Conservation (phyloP, 225 moss, liverwort and hornwort genomes). For the Bryoerythrophyllum caledonicum region DNA sequence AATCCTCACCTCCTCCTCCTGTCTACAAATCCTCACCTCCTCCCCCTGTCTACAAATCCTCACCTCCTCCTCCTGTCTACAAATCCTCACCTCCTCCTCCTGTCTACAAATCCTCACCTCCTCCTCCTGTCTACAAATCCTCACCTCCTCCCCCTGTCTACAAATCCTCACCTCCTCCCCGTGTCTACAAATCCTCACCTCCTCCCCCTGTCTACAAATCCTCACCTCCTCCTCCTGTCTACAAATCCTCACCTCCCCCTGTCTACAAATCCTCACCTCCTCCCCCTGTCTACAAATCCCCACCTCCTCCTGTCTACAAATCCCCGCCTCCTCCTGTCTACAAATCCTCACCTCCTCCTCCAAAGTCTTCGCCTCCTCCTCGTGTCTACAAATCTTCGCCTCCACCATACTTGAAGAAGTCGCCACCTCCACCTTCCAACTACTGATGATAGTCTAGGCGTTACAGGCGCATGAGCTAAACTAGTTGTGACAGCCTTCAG, state of each 20-base stretch:
- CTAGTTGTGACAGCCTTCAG: not conserved
- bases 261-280: not conserved
- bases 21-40: not conserved
- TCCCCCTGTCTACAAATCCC: not conserved
- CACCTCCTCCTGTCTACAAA: not conserved
- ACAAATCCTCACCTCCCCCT: not conserved
- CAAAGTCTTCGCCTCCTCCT: conserved; percentile 1
- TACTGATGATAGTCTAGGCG: not conserved
- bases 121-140: not conserved
- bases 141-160: not conserved
- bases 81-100: conserved; percentile 1
- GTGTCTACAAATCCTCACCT: not conserved
- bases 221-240: not conserved
- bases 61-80: not conserved
- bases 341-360: not conserved
- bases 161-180: conserved; percentile 6
- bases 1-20: not conserved
- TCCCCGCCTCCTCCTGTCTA: not conserved
- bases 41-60: not conserved
- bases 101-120: not conserved
- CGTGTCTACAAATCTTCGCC: not conserved
- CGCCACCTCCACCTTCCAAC: not conserved
- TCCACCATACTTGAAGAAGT: not conserved
- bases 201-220: not conserved
- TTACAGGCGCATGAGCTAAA: not conserved